phyloP scores from a whole-genome alignment of 1,284 basidiomycete species.

The Trichosporon ovoides region DNA sequence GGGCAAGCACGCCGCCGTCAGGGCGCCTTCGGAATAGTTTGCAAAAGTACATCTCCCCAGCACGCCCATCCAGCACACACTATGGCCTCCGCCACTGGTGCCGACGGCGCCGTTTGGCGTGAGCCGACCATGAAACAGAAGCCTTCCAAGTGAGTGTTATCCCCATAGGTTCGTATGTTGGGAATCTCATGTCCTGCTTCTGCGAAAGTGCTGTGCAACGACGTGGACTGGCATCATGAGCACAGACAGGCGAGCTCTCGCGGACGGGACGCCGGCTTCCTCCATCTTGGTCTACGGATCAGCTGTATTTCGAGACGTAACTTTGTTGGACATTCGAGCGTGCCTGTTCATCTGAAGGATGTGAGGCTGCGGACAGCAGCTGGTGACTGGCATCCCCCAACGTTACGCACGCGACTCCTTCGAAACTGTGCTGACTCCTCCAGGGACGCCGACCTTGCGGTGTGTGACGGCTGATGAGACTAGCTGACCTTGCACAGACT shows the following conservation, averaged over 20 bases:
- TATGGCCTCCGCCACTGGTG: constrained; percentile 6
- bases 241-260: no score
- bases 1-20: no score
- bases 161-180: no score
- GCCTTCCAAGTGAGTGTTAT: constrained; percentile 39
- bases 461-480: constrained; percentile 11
- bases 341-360: no score
- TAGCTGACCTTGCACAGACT: constrained; percentile 51
- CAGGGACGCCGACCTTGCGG: constrained; percentile 34
- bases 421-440: constrained; percentile 8
- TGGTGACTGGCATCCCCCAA: no score
- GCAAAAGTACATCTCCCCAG: background rate
- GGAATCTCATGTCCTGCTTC: background rate
- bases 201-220: no score
- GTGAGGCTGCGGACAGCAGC: no score
- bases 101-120: constrained; percentile 14
- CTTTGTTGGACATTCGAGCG: no score
- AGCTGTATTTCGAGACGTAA: no score
- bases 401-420: background rate
- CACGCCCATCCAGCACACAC: background rate
- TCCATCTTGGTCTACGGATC: no score
- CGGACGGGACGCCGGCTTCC: no score
- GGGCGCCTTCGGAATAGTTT: background rate
- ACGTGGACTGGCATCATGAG: no score
- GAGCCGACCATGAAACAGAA: constrained; percentile 27